Percentiles rank a stretch among this genome's conserved stretches.
phyloP scores from a whole-genome alignment of 2,329 filamentous ascomycete genomes.

The Huntiella abstrusa region DNA sequence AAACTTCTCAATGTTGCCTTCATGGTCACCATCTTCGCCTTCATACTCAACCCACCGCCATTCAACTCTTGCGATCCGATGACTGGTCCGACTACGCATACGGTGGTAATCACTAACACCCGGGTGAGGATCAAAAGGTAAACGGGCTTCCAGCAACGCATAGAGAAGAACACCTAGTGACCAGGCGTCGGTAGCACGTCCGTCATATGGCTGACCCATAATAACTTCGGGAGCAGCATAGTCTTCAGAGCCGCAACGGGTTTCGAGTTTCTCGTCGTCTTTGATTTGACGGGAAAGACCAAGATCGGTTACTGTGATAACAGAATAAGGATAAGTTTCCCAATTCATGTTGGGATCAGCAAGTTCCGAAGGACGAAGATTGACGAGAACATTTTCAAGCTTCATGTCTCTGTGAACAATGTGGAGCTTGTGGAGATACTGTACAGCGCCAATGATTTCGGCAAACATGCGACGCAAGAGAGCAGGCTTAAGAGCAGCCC shows the following conservation, averaged over 20 bases:
- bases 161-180: constrained; percentile 86
- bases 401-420: constrained; percentile 98
- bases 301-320: constrained; percentile 79
- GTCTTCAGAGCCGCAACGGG: constrained; percentile 87
- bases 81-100: constrained; percentile 65
- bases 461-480: constrained; percentile 74
- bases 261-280: constrained; percentile 75
- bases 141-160: constrained; percentile 74
- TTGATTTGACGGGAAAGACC: constrained; percentile 75
- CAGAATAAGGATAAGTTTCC: constrained; percentile 56
- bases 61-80: constrained; percentile 87
- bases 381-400: constrained; percentile 89
- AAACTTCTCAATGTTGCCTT: constrained; percentile 41
- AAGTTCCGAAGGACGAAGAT: constrained; percentile 51
- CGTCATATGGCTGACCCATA: constrained; percentile 87
- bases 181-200: constrained; percentile 83
- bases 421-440: constrained; percentile 64
- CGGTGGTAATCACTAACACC: constrained; percentile 58
- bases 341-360: constrained; percentile 47
- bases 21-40: constrained; percentile 72
- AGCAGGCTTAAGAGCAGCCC: constrained; percentile 44
- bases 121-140: constrained; percentile 83
- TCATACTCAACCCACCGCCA: constrained; percentile 88
- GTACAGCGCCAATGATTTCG: constrained; percentile 69
- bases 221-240: constrained; percentile 94